These are phyloP conservation scores for Chlamydomonas schloesseri DNA, from an alignment of 139 green algal species.

Conservation along the genomic window DNA sequence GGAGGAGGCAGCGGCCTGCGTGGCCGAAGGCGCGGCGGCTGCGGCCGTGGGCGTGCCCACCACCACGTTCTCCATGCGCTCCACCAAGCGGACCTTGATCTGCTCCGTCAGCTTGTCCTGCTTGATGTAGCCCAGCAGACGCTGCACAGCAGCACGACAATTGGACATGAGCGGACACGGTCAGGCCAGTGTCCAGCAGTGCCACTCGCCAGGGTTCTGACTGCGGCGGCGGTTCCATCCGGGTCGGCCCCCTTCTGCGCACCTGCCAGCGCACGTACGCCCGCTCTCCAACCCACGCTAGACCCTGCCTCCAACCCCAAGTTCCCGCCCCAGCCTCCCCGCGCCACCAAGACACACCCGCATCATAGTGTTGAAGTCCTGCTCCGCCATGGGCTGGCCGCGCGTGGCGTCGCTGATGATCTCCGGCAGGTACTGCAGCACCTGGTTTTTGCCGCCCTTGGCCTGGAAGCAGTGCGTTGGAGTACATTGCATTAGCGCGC, in stretches of 20 bases:
- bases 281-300: too few species aligned
- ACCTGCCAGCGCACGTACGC: too few species aligned
- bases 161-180: too few species aligned
- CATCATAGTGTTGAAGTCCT: constrained; percentile 82
- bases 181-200: too few species aligned
- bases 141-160: neutral
- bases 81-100: constrained; percentile 84
- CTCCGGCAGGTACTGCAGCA: constrained; percentile 97
- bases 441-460: constrained; percentile 70
- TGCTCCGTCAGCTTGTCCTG: constrained; percentile 86
- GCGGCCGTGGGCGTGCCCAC: neutral
- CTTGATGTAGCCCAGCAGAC: constrained; percentile 88
- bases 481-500: too few species aligned
- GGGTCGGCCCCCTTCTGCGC: too few species aligned
- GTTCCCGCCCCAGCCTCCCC: neutral
- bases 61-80: constrained; percentile 68
- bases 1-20: neutral
- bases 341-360: neutral
- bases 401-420: constrained; percentile 82
- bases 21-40: neutral
- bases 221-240: too few species aligned
- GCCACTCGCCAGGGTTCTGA: too few species aligned
- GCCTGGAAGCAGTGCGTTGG: neutral
- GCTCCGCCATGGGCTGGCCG: constrained; percentile 60
- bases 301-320: too few species aligned